Evolutionary conservation across 352 stramenopile genomes (phyloP).

Genomic region (Globisporangium abappressorium): DNA sequence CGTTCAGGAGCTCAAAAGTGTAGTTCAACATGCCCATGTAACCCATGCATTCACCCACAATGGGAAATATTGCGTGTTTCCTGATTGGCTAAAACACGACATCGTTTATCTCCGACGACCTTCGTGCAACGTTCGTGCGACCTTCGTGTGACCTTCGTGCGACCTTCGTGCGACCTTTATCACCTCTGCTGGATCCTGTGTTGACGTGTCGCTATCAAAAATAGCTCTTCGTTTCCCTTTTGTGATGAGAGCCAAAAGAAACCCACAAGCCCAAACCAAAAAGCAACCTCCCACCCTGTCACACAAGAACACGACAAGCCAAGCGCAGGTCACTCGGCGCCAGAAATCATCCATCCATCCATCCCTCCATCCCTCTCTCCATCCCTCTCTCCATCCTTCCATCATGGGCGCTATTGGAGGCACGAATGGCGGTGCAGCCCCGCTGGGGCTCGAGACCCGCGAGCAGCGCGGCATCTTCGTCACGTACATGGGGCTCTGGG

Average conservation of each 20-base stretch:
- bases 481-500: slow-evolving; percentile 79
- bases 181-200: not conserved
- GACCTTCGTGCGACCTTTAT: not conserved
- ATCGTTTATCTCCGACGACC: not conserved
- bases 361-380: too few relatives aligned
- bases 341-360: too few relatives aligned
- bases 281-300: not conserved
- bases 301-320: not conserved
- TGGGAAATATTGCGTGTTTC: not conserved
- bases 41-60: not conserved
- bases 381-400: too few relatives aligned
- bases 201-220: not conserved
- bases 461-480: slow-evolving; percentile 73
- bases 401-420: not conserved
- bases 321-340: not conserved
- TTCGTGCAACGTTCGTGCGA: not conserved
- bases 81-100: not conserved
- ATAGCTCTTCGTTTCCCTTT: not conserved
- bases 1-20: too few relatives aligned
- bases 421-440: slow-evolving; percentile 17
- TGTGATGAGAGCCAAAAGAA: not conserved
- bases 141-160: not conserved
- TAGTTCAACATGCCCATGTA: not conserved
- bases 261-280: not conserved
- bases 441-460: slow-evolving; percentile 70